These are phyloP conservation scores for Calonectria multiphialidica DNA, from an alignment of 2,329 filamentous ascomycete species.

Conservation along the genomic window DNA sequence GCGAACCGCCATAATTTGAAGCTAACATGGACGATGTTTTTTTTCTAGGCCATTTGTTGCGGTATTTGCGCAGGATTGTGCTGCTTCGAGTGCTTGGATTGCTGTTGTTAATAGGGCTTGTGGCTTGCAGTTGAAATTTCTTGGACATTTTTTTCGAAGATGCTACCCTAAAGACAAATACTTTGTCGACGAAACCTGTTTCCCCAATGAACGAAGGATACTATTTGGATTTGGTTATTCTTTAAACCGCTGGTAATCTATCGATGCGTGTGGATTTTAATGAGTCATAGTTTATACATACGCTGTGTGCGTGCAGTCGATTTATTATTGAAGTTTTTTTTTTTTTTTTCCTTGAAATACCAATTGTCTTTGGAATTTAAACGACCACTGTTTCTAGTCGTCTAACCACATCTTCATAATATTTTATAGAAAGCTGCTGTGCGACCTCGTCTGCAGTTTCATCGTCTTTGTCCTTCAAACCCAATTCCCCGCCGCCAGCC, in stretches of 20 bases:
- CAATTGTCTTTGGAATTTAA: too few species aligned
- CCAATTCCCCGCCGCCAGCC: constrained; percentile 51
- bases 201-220: not conserved
- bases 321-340: not conserved
- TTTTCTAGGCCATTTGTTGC: constrained; percentile 52
- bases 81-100: constrained; percentile 53
- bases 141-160: constrained; percentile 41
- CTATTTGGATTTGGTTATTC: not conserved
- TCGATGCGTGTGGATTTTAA: constrained; percentile 1
- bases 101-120: constrained; percentile 44
- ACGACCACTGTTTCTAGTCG: constrained; percentile 52
- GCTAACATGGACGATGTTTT: not conserved
- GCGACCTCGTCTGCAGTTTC: constrained; percentile 56
- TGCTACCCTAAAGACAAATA: constrained; percentile 10
- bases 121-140: not conserved
- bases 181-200: not conserved
- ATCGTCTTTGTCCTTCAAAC: constrained; percentile 51
- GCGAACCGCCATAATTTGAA: not conserved
- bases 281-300: not conserved
- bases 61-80: constrained; percentile 55
- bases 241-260: constrained; percentile 16
- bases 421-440: constrained; percentile 52
- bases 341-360: too few species aligned
- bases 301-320: not conserved
- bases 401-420: constrained; percentile 60